These are phyloP conservation scores for Platismatia glauca DNA, from an alignment of 495 filamentous ascomycete genomes.

Conservation along the genomic window DNA sequence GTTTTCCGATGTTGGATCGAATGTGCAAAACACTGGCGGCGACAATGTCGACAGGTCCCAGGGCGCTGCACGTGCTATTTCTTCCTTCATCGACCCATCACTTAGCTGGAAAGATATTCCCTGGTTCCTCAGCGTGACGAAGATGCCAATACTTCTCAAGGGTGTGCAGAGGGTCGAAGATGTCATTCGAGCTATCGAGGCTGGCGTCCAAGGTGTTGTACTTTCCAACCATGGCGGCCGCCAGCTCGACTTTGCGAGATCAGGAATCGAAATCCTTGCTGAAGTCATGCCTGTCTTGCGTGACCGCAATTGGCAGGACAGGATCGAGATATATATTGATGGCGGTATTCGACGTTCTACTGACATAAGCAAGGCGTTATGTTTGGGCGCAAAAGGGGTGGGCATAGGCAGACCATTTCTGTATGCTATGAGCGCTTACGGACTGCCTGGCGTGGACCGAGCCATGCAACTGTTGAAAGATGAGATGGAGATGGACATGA, in stretches of 20 bases:
- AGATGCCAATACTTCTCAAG: conserved; percentile 95
- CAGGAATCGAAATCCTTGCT: conserved; percentile 85
- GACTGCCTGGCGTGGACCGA: conserved; percentile 73
- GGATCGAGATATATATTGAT: conserved; percentile 86
- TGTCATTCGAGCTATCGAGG: conserved; percentile 74
- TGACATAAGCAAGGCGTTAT: conserved; percentile 93
- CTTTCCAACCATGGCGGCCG: conserved; percentile 95
- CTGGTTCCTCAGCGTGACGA: conserved; percentile 86
- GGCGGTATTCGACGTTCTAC: conserved; percentile 84
- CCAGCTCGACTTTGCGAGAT: conserved; percentile 89
- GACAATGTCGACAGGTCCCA: conserved; percentile 71
- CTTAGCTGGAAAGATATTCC: conserved; percentile 91
- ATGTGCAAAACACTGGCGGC: conserved; percentile 60
- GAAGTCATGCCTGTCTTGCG: conserved; percentile 94
- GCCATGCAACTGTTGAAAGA: conserved; percentile 95
- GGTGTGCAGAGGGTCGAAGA: conserved; percentile 95
- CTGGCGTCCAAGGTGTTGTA: conserved; percentile 83
- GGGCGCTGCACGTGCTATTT: conserved; percentile 87
- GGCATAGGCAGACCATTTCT: conserved; percentile 93
- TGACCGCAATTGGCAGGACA: conserved; percentile 68
- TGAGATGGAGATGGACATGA: conserved; percentile 99
- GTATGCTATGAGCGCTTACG: conserved; percentile 93
- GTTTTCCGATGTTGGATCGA: conserved; percentile 77
- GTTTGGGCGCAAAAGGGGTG: conserved; percentile 84
- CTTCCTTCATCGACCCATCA: conserved; percentile 86